Percentiles rank a stretch among this genome's conserved stretches.
These are phyloP conservation scores for Artemisia tridentata DNA, from an alignment of 129 eudicot genomes.

Conservation along the genomic window DNA sequence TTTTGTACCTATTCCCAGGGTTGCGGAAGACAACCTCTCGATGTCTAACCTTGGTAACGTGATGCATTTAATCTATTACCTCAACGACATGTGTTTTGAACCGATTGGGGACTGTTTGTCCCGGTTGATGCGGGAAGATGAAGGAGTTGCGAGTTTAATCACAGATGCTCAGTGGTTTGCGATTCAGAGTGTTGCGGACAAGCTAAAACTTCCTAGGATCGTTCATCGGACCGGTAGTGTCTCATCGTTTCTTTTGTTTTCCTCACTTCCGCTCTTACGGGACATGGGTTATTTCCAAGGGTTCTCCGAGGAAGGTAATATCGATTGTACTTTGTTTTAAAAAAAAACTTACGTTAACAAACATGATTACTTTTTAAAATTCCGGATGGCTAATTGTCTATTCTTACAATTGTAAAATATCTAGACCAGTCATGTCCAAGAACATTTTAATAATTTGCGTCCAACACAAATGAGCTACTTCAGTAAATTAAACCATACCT, in stretches of 20 bases:
- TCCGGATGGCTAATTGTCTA: no score
- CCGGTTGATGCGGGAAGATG: constrained; percentile 23
- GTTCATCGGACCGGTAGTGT: constrained; percentile 26
- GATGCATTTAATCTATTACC: background rate
- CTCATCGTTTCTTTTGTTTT: constrained; percentile 29
- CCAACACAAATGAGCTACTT: no score
- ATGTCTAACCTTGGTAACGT: background rate
- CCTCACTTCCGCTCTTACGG: background rate
- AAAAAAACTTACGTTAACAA: no score
- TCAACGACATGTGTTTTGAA: constrained; percentile 25
- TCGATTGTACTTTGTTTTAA: no score
- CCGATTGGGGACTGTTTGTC: constrained; percentile 35
- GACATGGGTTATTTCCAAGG: constrained; percentile 16
- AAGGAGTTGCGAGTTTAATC: constrained; percentile 40
- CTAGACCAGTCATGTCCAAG: no score
- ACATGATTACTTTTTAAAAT: no score
- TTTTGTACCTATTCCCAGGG: constrained; percentile 32
- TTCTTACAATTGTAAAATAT: no score
- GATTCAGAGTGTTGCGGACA: constrained; percentile 36
- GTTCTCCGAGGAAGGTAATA: constrained; percentile 6
- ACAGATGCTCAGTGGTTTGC: constrained; percentile 44
- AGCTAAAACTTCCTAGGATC: constrained; percentile 37
- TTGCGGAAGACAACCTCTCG: background rate
- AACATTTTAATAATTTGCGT: no score
- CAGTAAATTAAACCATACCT: no score